Conservation (phyloP, 805 yeast species). For the Hanseniaspora occidentalis region DNA sequence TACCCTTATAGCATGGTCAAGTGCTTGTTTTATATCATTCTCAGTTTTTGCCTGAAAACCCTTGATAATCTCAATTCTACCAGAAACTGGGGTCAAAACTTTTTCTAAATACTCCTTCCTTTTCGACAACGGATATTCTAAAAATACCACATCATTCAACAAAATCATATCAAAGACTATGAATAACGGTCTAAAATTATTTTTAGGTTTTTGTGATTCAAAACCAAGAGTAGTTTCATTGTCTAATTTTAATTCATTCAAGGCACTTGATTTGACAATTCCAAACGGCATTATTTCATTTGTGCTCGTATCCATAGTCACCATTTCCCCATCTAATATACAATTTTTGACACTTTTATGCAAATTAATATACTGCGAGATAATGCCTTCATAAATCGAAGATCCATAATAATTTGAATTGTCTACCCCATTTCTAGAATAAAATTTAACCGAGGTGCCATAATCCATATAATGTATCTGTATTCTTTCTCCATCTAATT, state of each 20-base stretch:
- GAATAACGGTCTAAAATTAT: constrained; percentile 38
- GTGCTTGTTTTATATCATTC: constrained; percentile 40
- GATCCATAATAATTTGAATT: constrained; percentile 60
- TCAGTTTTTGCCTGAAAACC: constrained; percentile 30
- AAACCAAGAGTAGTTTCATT: constrained; percentile 27
- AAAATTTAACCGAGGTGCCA: constrained; percentile 26
- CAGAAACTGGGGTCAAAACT: constrained; percentile 31
- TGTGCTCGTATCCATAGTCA: constrained; percentile 60
- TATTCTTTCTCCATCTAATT: constrained; percentile 87
- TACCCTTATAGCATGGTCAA: constrained; percentile 43
- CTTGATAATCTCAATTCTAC: constrained; percentile 38
- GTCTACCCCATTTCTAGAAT: constrained; percentile 59
- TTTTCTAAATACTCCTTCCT: constrained; percentile 41
- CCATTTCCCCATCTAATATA: constrained; percentile 83
- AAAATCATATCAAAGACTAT: constrained; percentile 64
- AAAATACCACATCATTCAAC: constrained; percentile 54
- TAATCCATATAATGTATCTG: constrained; percentile 52
- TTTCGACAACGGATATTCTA: constrained; percentile 37
- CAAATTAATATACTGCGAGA: constrained; percentile 37
- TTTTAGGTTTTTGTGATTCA: constrained; percentile 18
- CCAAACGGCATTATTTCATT: constrained; percentile 65
- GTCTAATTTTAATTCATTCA: constrained; percentile 32
- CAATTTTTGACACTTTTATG: constrained; percentile 26
- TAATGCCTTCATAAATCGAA: constrained; percentile 34
- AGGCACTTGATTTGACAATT: constrained; percentile 58